A percentile compares a stretch with the other conserved stretches of the same genome.
Conservation (phyloP, 2,329 filamentous ascomycete species). For the Epichloe uncinata region DNA sequence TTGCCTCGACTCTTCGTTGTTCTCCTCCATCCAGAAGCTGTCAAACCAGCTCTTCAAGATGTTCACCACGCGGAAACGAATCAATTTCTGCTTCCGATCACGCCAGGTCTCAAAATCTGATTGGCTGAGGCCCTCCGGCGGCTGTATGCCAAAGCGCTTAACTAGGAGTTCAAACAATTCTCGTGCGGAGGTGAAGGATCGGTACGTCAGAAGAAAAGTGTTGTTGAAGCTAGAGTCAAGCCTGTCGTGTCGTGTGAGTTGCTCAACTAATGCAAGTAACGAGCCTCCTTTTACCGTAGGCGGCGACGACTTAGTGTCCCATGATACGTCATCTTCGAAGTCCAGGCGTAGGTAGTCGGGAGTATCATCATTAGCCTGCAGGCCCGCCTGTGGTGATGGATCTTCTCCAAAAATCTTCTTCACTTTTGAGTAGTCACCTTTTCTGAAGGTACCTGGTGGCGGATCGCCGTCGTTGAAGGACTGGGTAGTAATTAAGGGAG, state of each 20-base stretch:
- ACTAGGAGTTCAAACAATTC: slow-evolving; percentile 91
- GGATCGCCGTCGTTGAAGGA: slow-evolving; percentile 52
- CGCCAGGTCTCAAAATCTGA: slow-evolving; percentile 78
- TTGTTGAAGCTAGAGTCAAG: slow-evolving; percentile 93
- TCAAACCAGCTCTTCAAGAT: slow-evolving; percentile 98
- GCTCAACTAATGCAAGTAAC: slow-evolving; percentile 77
- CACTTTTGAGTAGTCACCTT: slow-evolving; percentile 50
- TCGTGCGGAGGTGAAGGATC: slow-evolving; percentile 80
- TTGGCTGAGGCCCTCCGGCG: slow-evolving; percentile 64
- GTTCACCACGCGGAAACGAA: slow-evolving; percentile 91
- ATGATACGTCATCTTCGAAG: slow-evolving; percentile 77
- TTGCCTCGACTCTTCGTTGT: slow-evolving; percentile 68
- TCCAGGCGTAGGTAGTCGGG: slow-evolving; percentile 79
- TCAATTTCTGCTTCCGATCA: slow-evolving; percentile 89
- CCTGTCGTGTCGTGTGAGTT: slow-evolving; percentile 90
- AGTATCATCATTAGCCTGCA: slow-evolving; percentile 54
- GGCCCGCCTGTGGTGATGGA: slow-evolving; percentile 33
- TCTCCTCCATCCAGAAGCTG: slow-evolving; percentile 96
- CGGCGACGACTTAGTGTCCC: slow-evolving; percentile 67
- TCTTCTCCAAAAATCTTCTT: slow-evolving; percentile 55
- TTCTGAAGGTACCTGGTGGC: slow-evolving; percentile 37
- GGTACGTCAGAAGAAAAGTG: slow-evolving; percentile 92
- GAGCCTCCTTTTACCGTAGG: slow-evolving; percentile 80
- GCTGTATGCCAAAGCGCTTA: slow-evolving; percentile 83
- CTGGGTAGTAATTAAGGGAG: slow-evolving; percentile 39